Base-by-base conservation (phyloP, 2,329 filamentous ascomycete genomes). In the Chrysoporthe cubensis region DNA sequence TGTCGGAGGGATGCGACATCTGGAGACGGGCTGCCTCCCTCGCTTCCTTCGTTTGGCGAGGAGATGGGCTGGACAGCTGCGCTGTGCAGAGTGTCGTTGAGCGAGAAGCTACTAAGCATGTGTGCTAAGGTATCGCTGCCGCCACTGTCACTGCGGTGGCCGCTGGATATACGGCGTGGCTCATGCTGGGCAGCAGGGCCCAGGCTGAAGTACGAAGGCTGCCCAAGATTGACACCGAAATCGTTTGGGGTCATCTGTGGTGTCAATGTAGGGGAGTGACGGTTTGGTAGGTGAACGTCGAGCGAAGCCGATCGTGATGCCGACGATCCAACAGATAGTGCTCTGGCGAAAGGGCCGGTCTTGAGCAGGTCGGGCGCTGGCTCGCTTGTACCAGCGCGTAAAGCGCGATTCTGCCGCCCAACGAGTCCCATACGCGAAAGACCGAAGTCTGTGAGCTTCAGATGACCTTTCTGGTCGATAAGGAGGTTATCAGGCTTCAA, bases 381-480 rank as follows among this genome's bases (percentile, higher is more conserved):
- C 71, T 99, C 95, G 43, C 89, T 88, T 40, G 89, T 83, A 76
- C 86, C 87, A 81, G 86, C 90, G 76, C 91, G 96, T 60, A 97
- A 84, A 32, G 95, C 93, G 74, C 96, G 90, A 82, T 99, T 98
- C 80, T 99, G 96, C 74, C 96, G 92, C 69, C 96, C 96, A 70
- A 99, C 92, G 71, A 99, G 84, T 76, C 96, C 96, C 95, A 99
- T 98, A 40, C 96, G 90, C 14, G 96, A 99, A 37, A 99, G 84
- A 69, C 96, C 96, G 81, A 99, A 99, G 78, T 99, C 96, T 1
- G 96, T 99, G 74, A 99, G 84, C 80, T 99, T 99, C 67, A 99
- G 82, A 80, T 99, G 96, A 1, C 96, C 96, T 75, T 94, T 97
- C 74, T 96, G 93, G 76, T 99, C 96, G 73, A 99, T 99, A 64